These are phyloP conservation scores for Ricinus communis DNA, from an alignment of 345 rosid species.

Conservation along the genomic window DNA sequence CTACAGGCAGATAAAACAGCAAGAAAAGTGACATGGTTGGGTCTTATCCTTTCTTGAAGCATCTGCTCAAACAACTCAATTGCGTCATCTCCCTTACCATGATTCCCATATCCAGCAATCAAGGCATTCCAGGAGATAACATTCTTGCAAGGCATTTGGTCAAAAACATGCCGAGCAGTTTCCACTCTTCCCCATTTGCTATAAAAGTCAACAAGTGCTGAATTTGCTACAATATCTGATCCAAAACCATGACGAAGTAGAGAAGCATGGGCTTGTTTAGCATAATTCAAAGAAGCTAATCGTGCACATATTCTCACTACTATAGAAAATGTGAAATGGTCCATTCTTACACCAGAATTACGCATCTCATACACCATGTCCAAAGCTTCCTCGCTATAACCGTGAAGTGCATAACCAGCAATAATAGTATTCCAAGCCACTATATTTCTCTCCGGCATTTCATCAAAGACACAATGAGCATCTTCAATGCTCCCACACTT, in stretches of 20 bases:
- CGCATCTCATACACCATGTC: conserved; percentile 69
- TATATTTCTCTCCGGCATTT: conserved; percentile 72
- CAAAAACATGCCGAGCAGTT: conserved; percentile 66
- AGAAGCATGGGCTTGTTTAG: conserved; percentile 83
- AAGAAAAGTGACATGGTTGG: conserved; percentile 78
- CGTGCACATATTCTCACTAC: conserved; percentile 62
- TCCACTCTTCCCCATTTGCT: conserved; percentile 95
- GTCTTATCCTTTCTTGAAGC: conserved; percentile 50
- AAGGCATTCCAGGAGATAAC: conserved; percentile 82
- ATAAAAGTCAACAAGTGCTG: conserved; percentile 84
- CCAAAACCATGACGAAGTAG: conserved; percentile 69
- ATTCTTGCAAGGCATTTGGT: conserved; percentile 66
- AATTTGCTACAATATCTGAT: conserved; percentile 65
- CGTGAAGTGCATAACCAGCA: conserved; percentile 80
- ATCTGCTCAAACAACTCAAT: conserved; percentile 66
- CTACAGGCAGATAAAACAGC: conserved; percentile 78
- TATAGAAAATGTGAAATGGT: conserved; percentile 78
- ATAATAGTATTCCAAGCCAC: conserved; percentile 86
- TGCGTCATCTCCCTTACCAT: conserved; percentile 70
- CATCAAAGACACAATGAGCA: conserved; percentile 65
- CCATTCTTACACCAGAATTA: conserved; percentile 61
- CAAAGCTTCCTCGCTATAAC: conserved; percentile 75
- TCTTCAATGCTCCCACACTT: conserved; percentile 83
- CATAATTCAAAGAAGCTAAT: conserved; percentile 67
- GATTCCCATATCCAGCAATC: conserved; percentile 80